These are phyloP conservation scores for Ephemerocybe angulata DNA, from an alignment of 768 basidiomycete species.

Conservation along the genomic window DNA sequence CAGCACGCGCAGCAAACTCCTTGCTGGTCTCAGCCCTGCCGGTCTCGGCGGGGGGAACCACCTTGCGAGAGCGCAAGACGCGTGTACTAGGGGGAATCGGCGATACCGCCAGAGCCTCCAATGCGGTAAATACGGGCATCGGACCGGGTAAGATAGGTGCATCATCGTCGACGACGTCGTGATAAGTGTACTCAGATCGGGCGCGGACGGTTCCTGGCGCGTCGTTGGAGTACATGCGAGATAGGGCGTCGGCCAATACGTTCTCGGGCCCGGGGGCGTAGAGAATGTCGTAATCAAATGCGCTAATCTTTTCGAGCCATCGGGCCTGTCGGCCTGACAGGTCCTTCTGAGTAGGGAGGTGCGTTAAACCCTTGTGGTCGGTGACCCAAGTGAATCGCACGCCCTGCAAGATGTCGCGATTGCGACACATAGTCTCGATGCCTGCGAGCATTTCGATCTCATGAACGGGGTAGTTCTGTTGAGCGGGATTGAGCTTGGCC, in stretches of 20 bases:
- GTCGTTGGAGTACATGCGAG: slow-evolving; percentile 21
- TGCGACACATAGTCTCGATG: slow-evolving; percentile 29
- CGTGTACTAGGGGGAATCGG: too few relatives aligned
- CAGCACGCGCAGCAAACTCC: neutral
- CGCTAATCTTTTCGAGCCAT: slow-evolving; percentile 31
- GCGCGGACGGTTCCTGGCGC: slow-evolving; percentile 14
- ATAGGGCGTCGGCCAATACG: slow-evolving; percentile 28
- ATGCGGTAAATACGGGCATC: slow-evolving; percentile 9
- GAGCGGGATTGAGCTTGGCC: slow-evolving; percentile 31
- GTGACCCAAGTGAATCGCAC: slow-evolving; percentile 25
- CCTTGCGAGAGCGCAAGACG: too few relatives aligned
- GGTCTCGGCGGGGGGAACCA: too few relatives aligned
- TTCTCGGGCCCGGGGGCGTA: slow-evolving; percentile 27
- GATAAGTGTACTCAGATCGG: slow-evolving; percentile 16
- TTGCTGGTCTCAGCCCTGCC: too few relatives aligned
- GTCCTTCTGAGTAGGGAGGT: slow-evolving; percentile 28
- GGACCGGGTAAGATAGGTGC: neutral
- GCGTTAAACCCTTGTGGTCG: slow-evolving; percentile 25
- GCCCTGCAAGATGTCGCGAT: slow-evolving; percentile 28
- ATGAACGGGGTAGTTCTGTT: slow-evolving; percentile 39
- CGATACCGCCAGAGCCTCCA: slow-evolving; percentile 2
- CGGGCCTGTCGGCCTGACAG: slow-evolving; percentile 31
- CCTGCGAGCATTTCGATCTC: slow-evolving; percentile 37
- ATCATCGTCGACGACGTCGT: slow-evolving; percentile 18
- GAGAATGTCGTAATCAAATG: slow-evolving; percentile 18